A percentile compares a stretch with the other conserved stretches of the same genome.
These are phyloP conservation scores for Cadophora gregata DNA, from an alignment of 2,329 filamentous ascomycete species.

Conservation along the genomic window DNA sequence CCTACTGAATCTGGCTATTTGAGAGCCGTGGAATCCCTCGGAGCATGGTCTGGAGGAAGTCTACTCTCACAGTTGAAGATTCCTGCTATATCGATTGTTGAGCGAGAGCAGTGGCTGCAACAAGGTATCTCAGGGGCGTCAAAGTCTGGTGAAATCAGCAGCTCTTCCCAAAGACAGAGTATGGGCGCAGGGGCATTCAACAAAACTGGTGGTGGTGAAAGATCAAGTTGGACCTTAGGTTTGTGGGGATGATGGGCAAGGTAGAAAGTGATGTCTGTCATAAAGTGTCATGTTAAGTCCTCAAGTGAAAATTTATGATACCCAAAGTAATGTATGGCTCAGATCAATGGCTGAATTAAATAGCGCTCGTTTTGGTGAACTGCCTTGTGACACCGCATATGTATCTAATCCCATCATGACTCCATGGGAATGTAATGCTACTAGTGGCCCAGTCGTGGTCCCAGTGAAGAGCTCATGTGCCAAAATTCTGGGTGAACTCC, in stretches of 20 bases:
- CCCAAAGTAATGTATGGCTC: neutral
- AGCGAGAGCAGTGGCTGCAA: slow-evolving; percentile 73
- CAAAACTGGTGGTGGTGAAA: slow-evolving; percentile 48
- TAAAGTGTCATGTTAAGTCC: neutral
- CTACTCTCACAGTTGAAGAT: slow-evolving; percentile 72
- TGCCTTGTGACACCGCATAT: neutral
- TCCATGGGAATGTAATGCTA: neutral
- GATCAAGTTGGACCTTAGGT: slow-evolving; percentile 65
- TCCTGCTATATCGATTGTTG: slow-evolving; percentile 71
- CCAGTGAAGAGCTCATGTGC: neutral
- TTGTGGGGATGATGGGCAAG: slow-evolving; percentile 54
- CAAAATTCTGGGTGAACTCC: no score
- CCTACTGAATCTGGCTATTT: slow-evolving; percentile 61
- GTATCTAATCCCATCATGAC: neutral
- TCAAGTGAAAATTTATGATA: slow-evolving; percentile 10
- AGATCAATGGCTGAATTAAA: neutral
- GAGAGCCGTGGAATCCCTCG: slow-evolving; percentile 71
- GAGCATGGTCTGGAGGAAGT: slow-evolving; percentile 77
- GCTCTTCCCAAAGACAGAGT: slow-evolving; percentile 69
- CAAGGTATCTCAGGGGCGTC: slow-evolving; percentile 69
- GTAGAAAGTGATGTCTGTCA: neutral
- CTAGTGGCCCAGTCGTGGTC: neutral
- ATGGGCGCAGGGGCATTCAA: slow-evolving; percentile 61
- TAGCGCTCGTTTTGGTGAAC: neutral
- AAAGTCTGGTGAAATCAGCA: slow-evolving; percentile 56